Percentiles rank a stretch among this genome's conserved stretches.
phyloP scores from a whole-genome alignment of 768 basidiomycete genomes.

The Hericium coralloides region DNA sequence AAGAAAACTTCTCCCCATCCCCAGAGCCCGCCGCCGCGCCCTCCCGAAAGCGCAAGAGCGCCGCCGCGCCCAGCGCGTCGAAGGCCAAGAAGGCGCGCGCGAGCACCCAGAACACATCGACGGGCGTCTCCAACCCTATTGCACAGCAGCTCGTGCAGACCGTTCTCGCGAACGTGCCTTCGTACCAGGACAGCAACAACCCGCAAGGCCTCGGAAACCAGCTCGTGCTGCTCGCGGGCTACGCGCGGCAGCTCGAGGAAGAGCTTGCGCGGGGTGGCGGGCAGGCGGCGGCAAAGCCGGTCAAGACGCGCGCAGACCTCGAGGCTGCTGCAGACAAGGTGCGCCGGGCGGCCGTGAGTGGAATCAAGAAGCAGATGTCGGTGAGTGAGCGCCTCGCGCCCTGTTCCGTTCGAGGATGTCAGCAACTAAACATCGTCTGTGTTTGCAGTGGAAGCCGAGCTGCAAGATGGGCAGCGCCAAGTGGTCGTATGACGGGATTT shows the following conservation, averaged over 20 bases:
- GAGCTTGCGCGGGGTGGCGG: not conserved
- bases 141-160: constrained; percentile 27
- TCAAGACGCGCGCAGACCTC: constrained; percentile 30
- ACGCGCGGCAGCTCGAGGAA: constrained; percentile 25
- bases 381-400: constrained; percentile 17
- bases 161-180: constrained; percentile 29
- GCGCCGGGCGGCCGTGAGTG: constrained; percentile 33
- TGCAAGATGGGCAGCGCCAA: constrained; percentile 38
- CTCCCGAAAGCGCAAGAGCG: constrained; percentile 29
- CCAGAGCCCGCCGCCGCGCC: not conserved
- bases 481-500: constrained; percentile 46
- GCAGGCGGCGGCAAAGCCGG: not conserved
- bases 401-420: not conserved
- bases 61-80: constrained; percentile 16
- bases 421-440: not conserved
- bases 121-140: constrained; percentile 17
- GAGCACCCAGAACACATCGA: constrained; percentile 4
- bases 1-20: not conserved
- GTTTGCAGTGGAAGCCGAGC: constrained; percentile 39
- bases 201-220: constrained; percentile 22
- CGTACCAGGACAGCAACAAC: constrained; percentile 27
- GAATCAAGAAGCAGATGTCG: constrained; percentile 41
- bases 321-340: constrained; percentile 37
- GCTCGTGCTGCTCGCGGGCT: constrained; percentile 24
- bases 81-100: constrained; percentile 22